Percentiles rank a stretch among this genome's conserved stretches.
Conservation (phyloP, 2,329 filamentous ascomycete species). For the Hypomyces rosellus region DNA sequence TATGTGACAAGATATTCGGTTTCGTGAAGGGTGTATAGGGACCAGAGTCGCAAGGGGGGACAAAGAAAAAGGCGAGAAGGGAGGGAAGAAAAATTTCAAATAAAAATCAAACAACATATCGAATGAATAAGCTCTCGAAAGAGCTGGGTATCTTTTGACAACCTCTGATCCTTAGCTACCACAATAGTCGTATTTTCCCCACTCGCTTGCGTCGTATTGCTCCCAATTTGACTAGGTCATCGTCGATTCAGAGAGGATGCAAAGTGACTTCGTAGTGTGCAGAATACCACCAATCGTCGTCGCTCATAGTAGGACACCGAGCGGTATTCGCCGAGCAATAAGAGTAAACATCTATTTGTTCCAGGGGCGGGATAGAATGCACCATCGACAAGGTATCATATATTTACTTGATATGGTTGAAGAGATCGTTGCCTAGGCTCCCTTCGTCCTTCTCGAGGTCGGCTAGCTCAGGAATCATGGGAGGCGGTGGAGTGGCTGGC, state of each 20-base stretch:
- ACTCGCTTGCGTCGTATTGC: conserved; percentile 3
- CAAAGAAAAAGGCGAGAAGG: neutral
- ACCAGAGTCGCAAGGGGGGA: neutral
- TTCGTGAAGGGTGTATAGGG: neutral
- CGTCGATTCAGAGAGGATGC: neutral
- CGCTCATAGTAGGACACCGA: neutral
- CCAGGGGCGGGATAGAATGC: neutral
- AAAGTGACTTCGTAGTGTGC: neutral
- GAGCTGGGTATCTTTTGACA: conserved; percentile 36
- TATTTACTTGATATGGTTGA: conserved; percentile 53
- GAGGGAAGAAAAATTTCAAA: neutral
- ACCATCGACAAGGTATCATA: neutral
- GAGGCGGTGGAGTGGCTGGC: conserved; percentile 46
- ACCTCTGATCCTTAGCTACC: conserved; percentile 14
- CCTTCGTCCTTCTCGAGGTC: conserved; percentile 45
- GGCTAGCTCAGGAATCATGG: conserved; percentile 54
- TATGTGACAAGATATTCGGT: too few relatives aligned
- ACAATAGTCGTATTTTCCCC: conserved; percentile 11
- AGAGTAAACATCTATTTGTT: neutral
- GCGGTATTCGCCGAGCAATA: neutral
- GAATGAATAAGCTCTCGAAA: conserved; percentile 31
- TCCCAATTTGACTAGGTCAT: neutral
- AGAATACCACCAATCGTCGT: neutral
- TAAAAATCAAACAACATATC: conserved; percentile 6
- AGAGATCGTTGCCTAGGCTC: conserved; percentile 46